These are phyloP conservation scores for Eucalyptus urophylla DNA, from an alignment of 345 rosid species.

Conservation along the genomic window DNA sequence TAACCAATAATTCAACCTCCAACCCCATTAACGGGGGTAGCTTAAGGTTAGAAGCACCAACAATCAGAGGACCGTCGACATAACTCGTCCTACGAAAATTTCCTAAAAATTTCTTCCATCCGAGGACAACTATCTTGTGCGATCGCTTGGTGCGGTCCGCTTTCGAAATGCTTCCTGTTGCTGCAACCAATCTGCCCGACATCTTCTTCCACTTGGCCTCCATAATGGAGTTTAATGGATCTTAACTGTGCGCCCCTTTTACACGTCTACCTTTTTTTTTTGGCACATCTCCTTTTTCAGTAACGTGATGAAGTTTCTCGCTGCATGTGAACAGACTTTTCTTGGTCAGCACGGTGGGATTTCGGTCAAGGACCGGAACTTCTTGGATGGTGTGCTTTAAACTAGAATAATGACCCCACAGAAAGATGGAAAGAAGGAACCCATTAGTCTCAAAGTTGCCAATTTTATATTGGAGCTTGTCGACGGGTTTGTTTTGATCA, in stretches of 20 bases:
- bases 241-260: not conserved
- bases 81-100: not conserved
- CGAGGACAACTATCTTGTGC: too few relatives aligned
- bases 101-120: not conserved
- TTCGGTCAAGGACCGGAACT: not conserved
- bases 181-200: not conserved
- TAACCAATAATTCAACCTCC: not conserved
- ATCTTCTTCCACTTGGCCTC: not conserved
- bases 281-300: not conserved
- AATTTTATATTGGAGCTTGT: too few relatives aligned
- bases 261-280: not conserved
- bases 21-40: not conserved
- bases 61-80: not conserved
- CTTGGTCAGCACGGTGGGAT: accelerated
- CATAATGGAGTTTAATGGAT: not conserved
- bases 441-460: not conserved
- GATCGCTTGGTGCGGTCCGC: too few relatives aligned
- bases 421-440: not conserved
- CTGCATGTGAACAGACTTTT: too few relatives aligned
- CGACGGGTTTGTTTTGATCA: not conserved
- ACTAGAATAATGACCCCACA: not conserved
- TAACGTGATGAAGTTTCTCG: not conserved
- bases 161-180: not conserved
- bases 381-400: not conserved
- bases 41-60: not conserved